These are phyloP conservation scores for Dillenia turbinata DNA, from an alignment of 164 flowering plant genomes.

Conservation along the genomic window DNA sequence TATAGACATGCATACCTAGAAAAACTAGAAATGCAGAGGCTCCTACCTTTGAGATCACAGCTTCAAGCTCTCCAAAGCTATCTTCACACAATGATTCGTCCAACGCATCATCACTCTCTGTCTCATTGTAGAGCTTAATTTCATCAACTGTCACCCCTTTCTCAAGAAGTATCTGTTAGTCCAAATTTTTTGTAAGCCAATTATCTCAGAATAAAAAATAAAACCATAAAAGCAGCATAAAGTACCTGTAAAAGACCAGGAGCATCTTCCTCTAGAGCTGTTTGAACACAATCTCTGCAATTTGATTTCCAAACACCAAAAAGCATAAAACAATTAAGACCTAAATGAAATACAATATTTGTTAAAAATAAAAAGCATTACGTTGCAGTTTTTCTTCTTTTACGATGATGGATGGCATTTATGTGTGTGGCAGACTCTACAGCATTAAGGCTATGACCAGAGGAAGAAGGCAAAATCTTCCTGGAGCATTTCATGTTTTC, in stretches of 20 bases:
- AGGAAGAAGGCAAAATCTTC: slow-evolving; percentile 15
- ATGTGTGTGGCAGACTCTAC: slow-evolving; percentile 27
- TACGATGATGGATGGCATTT: slow-evolving; percentile 29
- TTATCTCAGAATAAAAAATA: background rate
- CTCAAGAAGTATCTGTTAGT: slow-evolving; percentile 55
- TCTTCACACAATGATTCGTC: slow-evolving; percentile 46
- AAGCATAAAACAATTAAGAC: background rate
- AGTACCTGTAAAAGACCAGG: slow-evolving; percentile 88
- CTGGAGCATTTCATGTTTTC: slow-evolving; percentile 11
- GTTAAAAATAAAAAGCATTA: slow-evolving; percentile 17
- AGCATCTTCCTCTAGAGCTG: slow-evolving; percentile 93
- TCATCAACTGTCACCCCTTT: slow-evolving; percentile 71
- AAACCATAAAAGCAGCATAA: background rate
- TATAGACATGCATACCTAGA: background rate
- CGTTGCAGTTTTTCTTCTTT: slow-evolving; percentile 76
- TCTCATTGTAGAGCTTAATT: slow-evolving; percentile 74
- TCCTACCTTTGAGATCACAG: slow-evolving; percentile 68
- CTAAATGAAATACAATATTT: background rate
- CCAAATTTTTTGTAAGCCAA: background rate
- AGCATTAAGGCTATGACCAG: slow-evolving; percentile 9
- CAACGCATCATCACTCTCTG: slow-evolving; percentile 40
- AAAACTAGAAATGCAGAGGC: background rate
- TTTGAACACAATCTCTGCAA: slow-evolving; percentile 71
- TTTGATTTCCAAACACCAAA: background rate
- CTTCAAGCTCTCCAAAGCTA: slow-evolving; percentile 74